Conservation (phyloP, 805 yeast species). For the Grigorovia transvaalensis region DNA sequence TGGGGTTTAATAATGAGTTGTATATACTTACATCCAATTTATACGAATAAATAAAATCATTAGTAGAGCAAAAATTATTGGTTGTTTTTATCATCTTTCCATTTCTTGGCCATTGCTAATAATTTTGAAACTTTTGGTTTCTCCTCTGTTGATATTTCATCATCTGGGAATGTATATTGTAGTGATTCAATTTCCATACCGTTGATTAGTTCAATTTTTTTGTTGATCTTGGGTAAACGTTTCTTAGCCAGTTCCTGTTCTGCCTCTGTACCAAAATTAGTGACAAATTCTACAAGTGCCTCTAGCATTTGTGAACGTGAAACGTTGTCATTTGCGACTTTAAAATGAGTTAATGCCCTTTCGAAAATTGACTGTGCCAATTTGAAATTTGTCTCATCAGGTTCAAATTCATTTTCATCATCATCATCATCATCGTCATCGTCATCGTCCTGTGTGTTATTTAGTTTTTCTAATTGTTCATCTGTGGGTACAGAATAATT, state of each 20-base stretch:
- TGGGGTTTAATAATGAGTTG: too few species aligned
- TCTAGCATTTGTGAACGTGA: constrained; percentile 46
- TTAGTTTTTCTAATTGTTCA: constrained; percentile 18
- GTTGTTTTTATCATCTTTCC: constrained; percentile 29
- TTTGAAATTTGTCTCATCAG: constrained; percentile 40
- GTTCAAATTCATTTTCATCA: constrained; percentile 39
- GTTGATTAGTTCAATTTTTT: constrained; percentile 20
- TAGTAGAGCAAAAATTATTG: background rate
- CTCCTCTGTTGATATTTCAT: constrained; percentile 19
- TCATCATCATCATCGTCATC: constrained; percentile 28
- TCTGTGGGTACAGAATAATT: constrained; percentile 57
- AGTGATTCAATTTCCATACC: constrained; percentile 44
- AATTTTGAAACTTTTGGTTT: constrained; percentile 26
- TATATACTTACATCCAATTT: background rate
- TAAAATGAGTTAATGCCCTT: constrained; percentile 39
- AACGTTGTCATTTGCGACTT: constrained; percentile 28
- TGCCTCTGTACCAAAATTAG: constrained; percentile 43
- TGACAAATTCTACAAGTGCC: constrained; percentile 57
- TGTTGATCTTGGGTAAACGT: constrained; percentile 47
- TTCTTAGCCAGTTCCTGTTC: constrained; percentile 29
- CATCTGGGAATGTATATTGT: constrained; percentile 63
- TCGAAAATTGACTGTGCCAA: constrained; percentile 49
- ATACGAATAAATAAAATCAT: background rate
- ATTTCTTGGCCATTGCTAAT: constrained; percentile 39
- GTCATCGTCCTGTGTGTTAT: constrained; percentile 7